A percentile compares a stretch with the other conserved stretches of the same genome.
These are phyloP conservation scores for Saccharomyces hybrid DNA, from an alignment of 1,139 yeast species.

Conservation along the genomic window DNA sequence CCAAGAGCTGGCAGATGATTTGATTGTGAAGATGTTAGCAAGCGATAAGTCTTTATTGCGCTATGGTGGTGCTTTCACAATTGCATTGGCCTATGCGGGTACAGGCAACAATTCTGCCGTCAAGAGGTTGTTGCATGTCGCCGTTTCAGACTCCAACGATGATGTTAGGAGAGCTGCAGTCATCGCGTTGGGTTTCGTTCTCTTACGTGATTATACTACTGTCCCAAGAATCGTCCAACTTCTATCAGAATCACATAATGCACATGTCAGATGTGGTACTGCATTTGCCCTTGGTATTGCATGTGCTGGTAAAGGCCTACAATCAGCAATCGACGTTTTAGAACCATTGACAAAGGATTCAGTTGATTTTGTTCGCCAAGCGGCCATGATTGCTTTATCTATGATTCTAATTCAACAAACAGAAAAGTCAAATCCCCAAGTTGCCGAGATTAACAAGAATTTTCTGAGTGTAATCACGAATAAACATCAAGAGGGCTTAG, in stretches of 20 bases:
- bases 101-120: conserved; percentile 88
- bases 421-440: conserved; percentile 75
- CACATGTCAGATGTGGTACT: conserved; percentile 97
- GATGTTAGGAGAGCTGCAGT: conserved; percentile 97
- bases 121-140: conserved; percentile 77
- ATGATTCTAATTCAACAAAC: conserved; percentile 93
- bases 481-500: conserved; percentile 94
- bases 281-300: conserved; percentile 96
- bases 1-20: conserved; percentile 73
- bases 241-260: conserved; percentile 89
- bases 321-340: conserved; percentile 83
- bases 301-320: conserved; percentile 89
- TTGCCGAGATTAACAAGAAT: conserved; percentile 64
- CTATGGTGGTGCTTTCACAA: conserved; percentile 92
- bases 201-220: conserved; percentile 84
- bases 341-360: conserved; percentile 92
- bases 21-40: conserved; percentile 56
- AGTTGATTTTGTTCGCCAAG: conserved; percentile 96
- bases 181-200: conserved; percentile 84
- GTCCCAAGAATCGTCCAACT: conserved; percentile 94
- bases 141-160: conserved; percentile 94
- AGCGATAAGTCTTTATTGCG: conserved; percentile 83
- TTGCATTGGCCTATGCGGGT: conserved; percentile 95
- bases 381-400: conserved; percentile 87
- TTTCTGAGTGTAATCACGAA: conserved; percentile 70